Evolutionary conservation across 805 yeast species (phyloP).

Genomic region (Metschnikowia cerradonensis): DNA sequence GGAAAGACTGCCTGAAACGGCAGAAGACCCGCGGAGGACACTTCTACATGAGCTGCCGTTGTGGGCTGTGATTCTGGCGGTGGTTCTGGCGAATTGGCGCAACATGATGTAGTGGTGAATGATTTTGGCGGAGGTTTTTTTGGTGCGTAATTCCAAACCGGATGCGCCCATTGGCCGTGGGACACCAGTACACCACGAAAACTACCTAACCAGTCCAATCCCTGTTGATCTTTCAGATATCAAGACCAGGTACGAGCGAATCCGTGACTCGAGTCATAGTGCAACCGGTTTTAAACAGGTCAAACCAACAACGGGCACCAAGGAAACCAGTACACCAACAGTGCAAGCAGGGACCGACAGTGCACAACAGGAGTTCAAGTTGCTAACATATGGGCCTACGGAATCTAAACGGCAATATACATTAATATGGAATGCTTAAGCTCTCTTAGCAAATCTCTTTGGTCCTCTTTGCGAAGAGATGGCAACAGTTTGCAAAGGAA

Average conservation of each 20-base stretch:
- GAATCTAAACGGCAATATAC: slow-evolving; percentile 17
- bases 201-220: no score
- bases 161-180: slow-evolving; percentile 15
- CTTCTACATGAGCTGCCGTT: neutral
- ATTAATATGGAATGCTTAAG: slow-evolving; percentile 40
- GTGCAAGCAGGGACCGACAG: no score
- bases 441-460: slow-evolving; percentile 92
- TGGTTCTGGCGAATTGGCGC: slow-evolving; percentile 18
- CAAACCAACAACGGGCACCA: no score
- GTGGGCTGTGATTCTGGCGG: slow-evolving; percentile 3
- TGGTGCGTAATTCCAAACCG: slow-evolving; percentile 17
- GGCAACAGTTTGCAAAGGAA: slow-evolving; percentile 81
- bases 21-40: neutral
- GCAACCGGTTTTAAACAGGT: no score
- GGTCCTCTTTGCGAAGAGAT: slow-evolving; percentile 85
- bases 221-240: no score
- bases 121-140: neutral
- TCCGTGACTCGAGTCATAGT: no score
- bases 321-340: neutral
- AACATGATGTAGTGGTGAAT: slow-evolving; percentile 15
- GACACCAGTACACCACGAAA: slow-evolving; percentile 12
- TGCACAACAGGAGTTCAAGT: no score
- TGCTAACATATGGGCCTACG: neutral
- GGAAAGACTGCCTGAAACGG: neutral
- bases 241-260: no score